A percentile compares a stretch with the other conserved stretches of the same genome.
These are phyloP conservation scores for Aspergillus pseudoterreus DNA, from an alignment of 2,329 filamentous ascomycete genomes.

Conservation along the genomic window DNA sequence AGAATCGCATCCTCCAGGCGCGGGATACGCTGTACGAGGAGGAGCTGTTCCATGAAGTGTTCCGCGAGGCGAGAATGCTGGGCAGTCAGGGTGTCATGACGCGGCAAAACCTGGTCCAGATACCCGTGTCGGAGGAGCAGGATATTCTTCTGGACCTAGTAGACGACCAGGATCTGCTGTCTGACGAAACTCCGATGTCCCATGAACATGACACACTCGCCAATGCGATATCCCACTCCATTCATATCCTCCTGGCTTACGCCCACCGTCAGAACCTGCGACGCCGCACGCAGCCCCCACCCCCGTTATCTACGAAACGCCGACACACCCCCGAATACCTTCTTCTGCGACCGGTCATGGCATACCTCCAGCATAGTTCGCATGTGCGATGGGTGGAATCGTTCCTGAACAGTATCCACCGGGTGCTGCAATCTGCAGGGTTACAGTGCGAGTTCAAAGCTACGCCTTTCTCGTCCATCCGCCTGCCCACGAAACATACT, in stretches of 20 bases:
- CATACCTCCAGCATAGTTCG: slow-evolving; percentile 49
- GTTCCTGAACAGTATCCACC: slow-evolving; percentile 28
- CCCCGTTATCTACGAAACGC: slow-evolving; percentile 51
- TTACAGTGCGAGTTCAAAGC: slow-evolving; percentile 25
- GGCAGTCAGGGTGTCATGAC: slow-evolving; percentile 67
- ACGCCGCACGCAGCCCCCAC: slow-evolving; percentile 60
- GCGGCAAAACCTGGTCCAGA: slow-evolving; percentile 56
- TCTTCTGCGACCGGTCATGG: slow-evolving; percentile 58
- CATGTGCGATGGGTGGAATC: slow-evolving; percentile 33
- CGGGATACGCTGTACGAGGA: slow-evolving; percentile 56
- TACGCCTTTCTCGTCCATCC: slow-evolving; percentile 24
- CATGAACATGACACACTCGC: slow-evolving; percentile 49
- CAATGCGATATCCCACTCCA: slow-evolving; percentile 60
- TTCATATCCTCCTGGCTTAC: slow-evolving; percentile 74
- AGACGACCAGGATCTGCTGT: slow-evolving; percentile 41
- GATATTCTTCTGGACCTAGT: slow-evolving; percentile 67
- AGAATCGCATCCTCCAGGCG: slow-evolving; percentile 35
- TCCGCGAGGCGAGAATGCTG: slow-evolving; percentile 72
- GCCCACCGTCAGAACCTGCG: slow-evolving; percentile 72
- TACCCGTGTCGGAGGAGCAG: slow-evolving; percentile 51
- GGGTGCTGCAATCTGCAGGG: slow-evolving; percentile 30
- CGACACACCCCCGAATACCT: slow-evolving; percentile 50
- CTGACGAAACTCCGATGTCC: slow-evolving; percentile 25
- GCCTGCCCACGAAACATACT: slow-evolving; percentile 5
- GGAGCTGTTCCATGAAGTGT: slow-evolving; percentile 87